Conservation (phyloP, 495 filamentous ascomycete species). For the Podospora anserina region DNA sequence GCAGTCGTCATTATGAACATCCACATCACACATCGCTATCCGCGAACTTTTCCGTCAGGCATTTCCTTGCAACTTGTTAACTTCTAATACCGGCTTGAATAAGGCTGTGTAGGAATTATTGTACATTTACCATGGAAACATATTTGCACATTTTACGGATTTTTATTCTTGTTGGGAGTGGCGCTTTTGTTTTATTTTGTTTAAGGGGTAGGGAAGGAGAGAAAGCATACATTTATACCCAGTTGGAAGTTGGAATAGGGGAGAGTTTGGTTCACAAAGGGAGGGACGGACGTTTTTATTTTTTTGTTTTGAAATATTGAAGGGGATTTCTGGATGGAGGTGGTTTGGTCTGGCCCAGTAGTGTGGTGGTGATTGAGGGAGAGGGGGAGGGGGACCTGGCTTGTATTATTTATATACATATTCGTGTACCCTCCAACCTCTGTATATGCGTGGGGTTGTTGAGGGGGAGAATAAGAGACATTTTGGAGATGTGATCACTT, state of each 20-base stretch:
- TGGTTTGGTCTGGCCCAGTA: neutral
- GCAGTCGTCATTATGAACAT: neutral
- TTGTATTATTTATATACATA: neutral
- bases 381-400: too few relatives aligned
- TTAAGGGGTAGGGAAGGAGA: neutral
- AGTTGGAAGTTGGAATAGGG: neutral
- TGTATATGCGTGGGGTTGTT: too few relatives aligned
- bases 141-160: neutral
- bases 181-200: slow-evolving; percentile 2
- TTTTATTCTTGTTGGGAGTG: neutral
- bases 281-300: neutral
- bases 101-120: neutral
- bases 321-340: neutral
- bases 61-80: slow-evolving; percentile 1
- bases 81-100: neutral
- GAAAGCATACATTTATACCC: neutral
- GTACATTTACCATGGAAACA: slow-evolving; percentile 1
- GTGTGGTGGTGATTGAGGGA: too few relatives aligned
- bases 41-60: neutral
- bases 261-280: neutral
- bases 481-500: too few relatives aligned
- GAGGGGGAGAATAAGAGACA: too few relatives aligned
- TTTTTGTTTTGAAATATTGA: neutral
- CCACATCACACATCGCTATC: slow-evolving; percentile 5
- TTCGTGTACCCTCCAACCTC: too few relatives aligned